phyloP scores from a whole-genome alignment of 2,329 filamentous ascomycete species.

The Paraconiothyrium brasiliense region DNA sequence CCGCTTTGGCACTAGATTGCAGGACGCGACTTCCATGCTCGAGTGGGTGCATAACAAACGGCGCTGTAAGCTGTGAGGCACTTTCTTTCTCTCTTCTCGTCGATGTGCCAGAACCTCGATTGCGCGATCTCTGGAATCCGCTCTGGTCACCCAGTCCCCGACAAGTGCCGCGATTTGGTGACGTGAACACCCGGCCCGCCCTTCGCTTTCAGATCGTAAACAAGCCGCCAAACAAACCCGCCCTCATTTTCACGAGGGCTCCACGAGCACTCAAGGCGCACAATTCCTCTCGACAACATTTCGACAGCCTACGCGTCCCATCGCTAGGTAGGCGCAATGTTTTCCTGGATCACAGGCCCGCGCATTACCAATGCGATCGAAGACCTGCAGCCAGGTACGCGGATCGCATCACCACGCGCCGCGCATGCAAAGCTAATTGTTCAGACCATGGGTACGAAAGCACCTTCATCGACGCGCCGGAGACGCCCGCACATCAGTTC shows the following conservation, averaged over 20 bases:
- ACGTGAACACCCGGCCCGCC: slow-evolving; percentile 18
- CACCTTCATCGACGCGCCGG: slow-evolving; percentile 64
- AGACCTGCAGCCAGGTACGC: slow-evolving; percentile 45
- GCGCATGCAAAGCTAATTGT: slow-evolving; percentile 23
- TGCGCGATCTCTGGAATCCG: slow-evolving; percentile 18
- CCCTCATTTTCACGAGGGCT: slow-evolving; percentile 19
- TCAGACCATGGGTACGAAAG: slow-evolving; percentile 48
- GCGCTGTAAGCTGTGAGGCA: neutral
- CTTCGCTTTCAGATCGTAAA: slow-evolving; percentile 42
- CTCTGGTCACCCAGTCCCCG: slow-evolving; percentile 1
- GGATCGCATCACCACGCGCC: neutral
- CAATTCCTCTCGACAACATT: too few relatives aligned
- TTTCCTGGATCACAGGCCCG: slow-evolving; percentile 52
- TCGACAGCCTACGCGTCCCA: too few relatives aligned
- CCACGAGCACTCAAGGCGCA: slow-evolving; percentile 11
- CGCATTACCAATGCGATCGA: slow-evolving; percentile 50
- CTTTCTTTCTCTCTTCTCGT: neutral
- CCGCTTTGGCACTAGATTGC: slow-evolving; percentile 16
- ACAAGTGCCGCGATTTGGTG: slow-evolving; percentile 6
- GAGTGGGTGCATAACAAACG: slow-evolving; percentile 14
- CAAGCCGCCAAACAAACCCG: slow-evolving; percentile 46
- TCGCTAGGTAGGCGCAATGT: slow-evolving; percentile 34
- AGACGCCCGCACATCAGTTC: slow-evolving; percentile 73
- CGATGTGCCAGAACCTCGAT: neutral
- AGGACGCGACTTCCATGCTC: slow-evolving; percentile 20